Evolutionary conservation across 495 filamentous ascomycete genomes (phyloP).

Genomic region (Aspergillus kassunensis): DNA sequence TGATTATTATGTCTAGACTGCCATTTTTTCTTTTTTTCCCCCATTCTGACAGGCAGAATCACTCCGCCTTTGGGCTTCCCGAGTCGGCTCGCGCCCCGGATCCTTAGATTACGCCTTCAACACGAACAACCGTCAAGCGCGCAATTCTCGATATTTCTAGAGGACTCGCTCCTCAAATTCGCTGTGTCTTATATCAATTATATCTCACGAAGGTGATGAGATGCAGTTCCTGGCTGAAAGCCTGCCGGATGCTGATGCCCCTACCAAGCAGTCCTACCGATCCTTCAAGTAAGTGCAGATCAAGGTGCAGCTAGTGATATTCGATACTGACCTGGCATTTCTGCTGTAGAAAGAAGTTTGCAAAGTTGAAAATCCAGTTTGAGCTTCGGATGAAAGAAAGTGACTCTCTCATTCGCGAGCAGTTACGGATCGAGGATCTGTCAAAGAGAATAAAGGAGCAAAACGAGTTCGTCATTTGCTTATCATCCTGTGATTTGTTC

Average conservation of each 20-base stretch:
- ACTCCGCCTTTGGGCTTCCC: conserved; percentile 19
- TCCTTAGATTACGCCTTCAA: neutral
- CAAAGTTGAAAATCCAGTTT: conserved; percentile 84
- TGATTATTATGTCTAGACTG: neutral
- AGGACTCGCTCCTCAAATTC: neutral
- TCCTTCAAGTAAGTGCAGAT: conserved; percentile 40
- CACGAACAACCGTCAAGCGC: neutral
- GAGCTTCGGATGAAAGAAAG: conserved; percentile 77
- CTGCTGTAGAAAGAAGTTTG: conserved; percentile 82
- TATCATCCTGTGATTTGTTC: neutral
- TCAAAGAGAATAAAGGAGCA: conserved; percentile 77
- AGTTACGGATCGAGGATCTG: conserved; percentile 70
- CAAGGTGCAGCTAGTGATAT: neutral
- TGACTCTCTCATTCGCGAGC: conserved; percentile 70
- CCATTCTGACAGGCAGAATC: conserved; percentile 27
- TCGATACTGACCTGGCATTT: conserved; percentile 21
- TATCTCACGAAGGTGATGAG: conserved; percentile 31
- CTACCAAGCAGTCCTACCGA: conserved; percentile 36
- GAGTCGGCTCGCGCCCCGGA: neutral
- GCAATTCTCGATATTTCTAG: neutral
- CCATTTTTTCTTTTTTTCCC: conserved; percentile 18
- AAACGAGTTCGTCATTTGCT: conserved; percentile 62
- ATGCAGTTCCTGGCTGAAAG: conserved; percentile 24
- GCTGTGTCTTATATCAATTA: conserved; percentile 11
- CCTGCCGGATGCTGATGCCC: conserved; percentile 32